Evolutionary conservation across 345 rosid genomes (phyloP).

Genomic region (Bruguiera parviflora): DNA sequence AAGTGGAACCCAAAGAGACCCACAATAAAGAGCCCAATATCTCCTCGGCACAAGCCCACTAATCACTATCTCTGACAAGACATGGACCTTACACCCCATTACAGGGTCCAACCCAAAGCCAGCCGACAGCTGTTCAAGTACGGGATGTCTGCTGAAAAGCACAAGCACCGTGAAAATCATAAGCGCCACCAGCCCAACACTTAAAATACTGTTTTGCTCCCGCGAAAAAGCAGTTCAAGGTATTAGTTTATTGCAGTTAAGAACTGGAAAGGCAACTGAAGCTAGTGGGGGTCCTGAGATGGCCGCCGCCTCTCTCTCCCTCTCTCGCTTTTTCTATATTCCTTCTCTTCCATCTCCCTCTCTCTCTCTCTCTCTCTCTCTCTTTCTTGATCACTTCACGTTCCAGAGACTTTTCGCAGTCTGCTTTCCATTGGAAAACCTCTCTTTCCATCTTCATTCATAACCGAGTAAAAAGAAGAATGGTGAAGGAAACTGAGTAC

Average conservation of each 20-base stretch:
- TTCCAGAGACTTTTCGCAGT: neutral
- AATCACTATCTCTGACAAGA: neutral
- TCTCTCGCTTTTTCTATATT: constrained; percentile 7
- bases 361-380: neutral
- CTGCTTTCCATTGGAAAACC: constrained; percentile 8
- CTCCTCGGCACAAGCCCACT: neutral
- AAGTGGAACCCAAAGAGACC: no score
- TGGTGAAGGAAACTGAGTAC: constrained; percentile 71
- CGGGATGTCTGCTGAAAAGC: neutral
- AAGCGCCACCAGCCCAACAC: constrained; percentile 32
- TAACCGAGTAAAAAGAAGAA: constrained; percentile 7
- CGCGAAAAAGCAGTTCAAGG: constrained; percentile 41
- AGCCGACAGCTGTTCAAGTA: constrained; percentile 9
- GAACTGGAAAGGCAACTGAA: constrained; percentile 60
- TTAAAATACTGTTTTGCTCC: constrained; percentile 46
- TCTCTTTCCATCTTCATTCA: neutral
- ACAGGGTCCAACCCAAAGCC: constrained; percentile 1
- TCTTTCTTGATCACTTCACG: constrained; percentile 1
- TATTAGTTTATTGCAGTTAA: constrained; percentile 41
- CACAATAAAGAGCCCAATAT: no score
- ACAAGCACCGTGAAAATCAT: constrained; percentile 12
- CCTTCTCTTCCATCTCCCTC: constrained; percentile 2
- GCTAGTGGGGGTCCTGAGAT: constrained; percentile 32
- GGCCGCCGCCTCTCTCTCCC: neutral
- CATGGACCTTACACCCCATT: neutral